Evolutionary conservation across 1,284 basidiomycete species (phyloP).

Genomic region (Somion occarium): DNA sequence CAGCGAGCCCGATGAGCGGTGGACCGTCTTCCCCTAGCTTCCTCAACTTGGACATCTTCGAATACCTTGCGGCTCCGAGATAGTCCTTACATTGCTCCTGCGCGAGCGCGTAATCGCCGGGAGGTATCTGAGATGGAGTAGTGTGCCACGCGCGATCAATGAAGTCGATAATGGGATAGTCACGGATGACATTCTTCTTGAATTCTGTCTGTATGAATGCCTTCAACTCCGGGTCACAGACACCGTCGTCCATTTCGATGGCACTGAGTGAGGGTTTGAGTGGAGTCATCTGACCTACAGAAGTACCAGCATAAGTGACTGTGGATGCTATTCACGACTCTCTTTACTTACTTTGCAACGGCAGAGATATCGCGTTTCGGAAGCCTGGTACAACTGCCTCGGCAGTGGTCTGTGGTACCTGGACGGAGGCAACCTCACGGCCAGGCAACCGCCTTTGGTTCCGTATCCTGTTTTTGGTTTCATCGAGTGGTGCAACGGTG

Average conservation of each 20-base stretch:
- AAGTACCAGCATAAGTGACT: not conserved
- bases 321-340: not conserved
- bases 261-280: too few relatives aligned
- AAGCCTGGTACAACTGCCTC: too few relatives aligned
- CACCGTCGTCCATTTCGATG: not conserved
- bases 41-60: not conserved
- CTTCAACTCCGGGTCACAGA: not conserved
- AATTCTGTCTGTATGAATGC: not conserved
- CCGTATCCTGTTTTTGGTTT: too few relatives aligned
- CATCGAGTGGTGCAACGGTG: too few relatives aligned
- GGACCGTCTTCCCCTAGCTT: not conserved
- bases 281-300: too few relatives aligned
- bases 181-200: not conserved
- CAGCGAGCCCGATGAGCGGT: not conserved
- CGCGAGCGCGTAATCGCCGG: not conserved
- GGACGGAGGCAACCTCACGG: too few relatives aligned
- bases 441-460: too few relatives aligned
- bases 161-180: slow-evolving; percentile 1
- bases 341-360: not conserved
- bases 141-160: slow-evolving; percentile 1
- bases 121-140: not conserved
- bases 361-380: too few relatives aligned
- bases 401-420: too few relatives aligned
- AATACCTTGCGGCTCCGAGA: not conserved
- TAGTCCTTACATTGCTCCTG: too few relatives aligned